phyloP scores from a whole-genome alignment of 805 yeast species.

The Hemisphaericaspora nanyangensis region DNA sequence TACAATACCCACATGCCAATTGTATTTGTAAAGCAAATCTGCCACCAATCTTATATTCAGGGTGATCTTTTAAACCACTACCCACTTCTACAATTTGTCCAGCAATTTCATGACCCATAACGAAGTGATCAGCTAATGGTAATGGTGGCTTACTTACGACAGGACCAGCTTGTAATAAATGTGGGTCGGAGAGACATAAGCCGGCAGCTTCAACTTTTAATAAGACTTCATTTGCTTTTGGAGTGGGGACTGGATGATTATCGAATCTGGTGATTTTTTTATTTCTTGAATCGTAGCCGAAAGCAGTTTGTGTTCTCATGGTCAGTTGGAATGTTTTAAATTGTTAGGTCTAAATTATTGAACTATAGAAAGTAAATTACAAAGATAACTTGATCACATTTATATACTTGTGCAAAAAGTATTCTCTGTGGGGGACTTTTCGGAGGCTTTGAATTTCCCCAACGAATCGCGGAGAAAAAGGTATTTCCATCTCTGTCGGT shows the following conservation, averaged over 20 bases:
- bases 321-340: no score
- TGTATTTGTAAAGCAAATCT: constrained; percentile 28
- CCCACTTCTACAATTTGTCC: constrained; percentile 35
- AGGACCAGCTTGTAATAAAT: constrained; percentile 23
- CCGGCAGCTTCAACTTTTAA: constrained; percentile 42
- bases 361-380: no score
- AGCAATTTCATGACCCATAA: constrained; percentile 46
- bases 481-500: no score
- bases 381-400: no score
- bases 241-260: constrained; percentile 27
- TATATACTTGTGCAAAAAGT: no score
- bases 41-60: constrained; percentile 23
- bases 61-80: constrained; percentile 15
- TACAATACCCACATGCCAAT: constrained; percentile 33
- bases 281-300: constrained; percentile 29
- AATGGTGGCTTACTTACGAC: constrained; percentile 17
- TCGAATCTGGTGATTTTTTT: constrained; percentile 22
- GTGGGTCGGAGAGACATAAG: constrained; percentile 42
- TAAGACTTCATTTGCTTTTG: constrained; percentile 26
- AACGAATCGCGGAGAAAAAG: no score
- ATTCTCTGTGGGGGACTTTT: no score
- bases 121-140: constrained; percentile 17
- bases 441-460: no score
- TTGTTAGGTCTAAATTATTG: no score
- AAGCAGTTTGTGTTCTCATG: constrained; percentile 25